Evolutionary conservation across 108 stramenopile species (phyloP), one percentile per base, ranked within the genome.

Genomic region (Pseudonitzschia multiseries): DNA sequence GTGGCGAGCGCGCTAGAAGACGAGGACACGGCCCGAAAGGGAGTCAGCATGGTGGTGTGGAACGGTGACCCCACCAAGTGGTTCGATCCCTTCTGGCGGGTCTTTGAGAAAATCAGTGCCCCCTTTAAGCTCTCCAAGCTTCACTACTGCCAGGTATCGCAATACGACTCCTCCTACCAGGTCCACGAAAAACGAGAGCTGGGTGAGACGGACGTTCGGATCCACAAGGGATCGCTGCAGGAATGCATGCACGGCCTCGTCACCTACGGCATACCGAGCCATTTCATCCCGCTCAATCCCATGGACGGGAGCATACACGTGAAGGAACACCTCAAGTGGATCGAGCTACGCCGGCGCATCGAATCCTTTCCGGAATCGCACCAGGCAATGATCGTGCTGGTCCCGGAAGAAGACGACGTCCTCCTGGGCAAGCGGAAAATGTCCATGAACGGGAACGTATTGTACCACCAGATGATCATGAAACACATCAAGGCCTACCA

Each of bases 221-320:
- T 68, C 31, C 75, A 75, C 46, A 48, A 57, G 53, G 75, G 75
- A 29, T 68, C 65, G 32, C 22, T 66, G 22, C 75, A 75, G 60
- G 75, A 75, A 69, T 75, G 75, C 57, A 46, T 75, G 42, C 75
- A 75, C 48, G 75, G 57, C 27, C 46, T 75, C 5, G 40, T 75
- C 17, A 62, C 75, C 18, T 59, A 57, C 51, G 75, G 75, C 26
- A 17, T 75, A 10, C 75, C 75, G 33, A 59, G 57, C 46, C 43
- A 46, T n/a, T 44, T 60, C 21, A 71, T 56, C 46, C 72, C 61
- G 24, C 50, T 62, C 2, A 64, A 51, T 21, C 42, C 57, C 2
- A 32, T 62, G 5, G 63, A 63, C 29, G 46, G 61, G 0, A 59
- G 32, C 22, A 63, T 73, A 14, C 8, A 73, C 18, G 21, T 50